Evolutionary conservation across 225 moss, liverwort and hornwort species (phyloP).

Genomic region (Pleurozium schreberi): DNA sequence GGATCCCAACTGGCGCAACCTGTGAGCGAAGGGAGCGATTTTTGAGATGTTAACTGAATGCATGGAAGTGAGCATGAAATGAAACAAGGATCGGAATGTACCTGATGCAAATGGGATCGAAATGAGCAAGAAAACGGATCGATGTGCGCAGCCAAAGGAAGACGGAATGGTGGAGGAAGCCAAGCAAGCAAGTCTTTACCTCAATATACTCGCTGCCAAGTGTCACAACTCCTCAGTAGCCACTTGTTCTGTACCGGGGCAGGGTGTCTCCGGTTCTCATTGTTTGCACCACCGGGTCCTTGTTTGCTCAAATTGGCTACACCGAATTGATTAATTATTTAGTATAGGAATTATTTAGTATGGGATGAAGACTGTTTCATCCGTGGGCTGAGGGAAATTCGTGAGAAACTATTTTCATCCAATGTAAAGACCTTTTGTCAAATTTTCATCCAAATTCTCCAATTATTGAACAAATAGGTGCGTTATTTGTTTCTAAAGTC

Average conservation of each 20-base stretch:
- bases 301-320: neutral
- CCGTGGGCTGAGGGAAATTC: fast-evolving
- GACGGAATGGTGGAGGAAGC: neutral
- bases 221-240: neutral
- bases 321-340: neutral
- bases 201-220: neutral
- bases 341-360: neutral
- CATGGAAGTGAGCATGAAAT: neutral
- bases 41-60: neutral
- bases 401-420: neutral
- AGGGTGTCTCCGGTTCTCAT: neutral
- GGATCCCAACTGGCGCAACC: neutral
- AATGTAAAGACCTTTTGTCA: no score
- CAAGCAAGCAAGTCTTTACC: neutral
- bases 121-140: neutral
- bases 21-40: neutral
- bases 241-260: neutral
- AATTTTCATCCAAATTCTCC: neutral
- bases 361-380: neutral
- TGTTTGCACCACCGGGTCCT: no score
- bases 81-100: neutral
- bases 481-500: no score
- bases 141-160: neutral
- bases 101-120: neutral
- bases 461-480: no score